Percentiles rank a stretch among this genome's conserved stretches.
Evolutionary conservation across 2,329 filamentous ascomycete species (phyloP).

Genomic region (Dactylellina leptospora): DNA sequence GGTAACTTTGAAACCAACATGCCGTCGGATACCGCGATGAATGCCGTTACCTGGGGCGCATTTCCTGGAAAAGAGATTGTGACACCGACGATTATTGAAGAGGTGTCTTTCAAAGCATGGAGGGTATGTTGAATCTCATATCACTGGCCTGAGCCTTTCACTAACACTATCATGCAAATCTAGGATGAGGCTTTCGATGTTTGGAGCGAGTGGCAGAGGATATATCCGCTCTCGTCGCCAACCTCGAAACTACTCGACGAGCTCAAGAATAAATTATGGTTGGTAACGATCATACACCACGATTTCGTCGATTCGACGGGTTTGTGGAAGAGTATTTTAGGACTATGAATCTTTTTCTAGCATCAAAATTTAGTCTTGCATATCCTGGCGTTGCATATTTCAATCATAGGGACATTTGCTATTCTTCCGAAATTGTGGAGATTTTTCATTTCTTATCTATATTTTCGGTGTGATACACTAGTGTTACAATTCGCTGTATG

Average conservation of each 20-base stretch:
- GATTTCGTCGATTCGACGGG: slow-evolving; percentile 76
- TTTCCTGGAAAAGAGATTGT: slow-evolving; percentile 96
- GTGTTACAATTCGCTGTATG: no score
- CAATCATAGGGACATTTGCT: no score
- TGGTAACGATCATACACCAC: slow-evolving; percentile 91
- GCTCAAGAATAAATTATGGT: slow-evolving; percentile 76
- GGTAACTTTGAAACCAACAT: slow-evolving; percentile 55
- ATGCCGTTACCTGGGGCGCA: slow-evolving; percentile 95
- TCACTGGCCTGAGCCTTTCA: background rate
- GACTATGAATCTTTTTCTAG: no score
- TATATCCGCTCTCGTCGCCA: slow-evolving; percentile 78
- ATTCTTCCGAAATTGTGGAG: no score
- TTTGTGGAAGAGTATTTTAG: slow-evolving; percentile 74
- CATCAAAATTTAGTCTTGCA: no score
- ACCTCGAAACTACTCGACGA: slow-evolving; percentile 76
- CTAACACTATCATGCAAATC: slow-evolving; percentile 1
- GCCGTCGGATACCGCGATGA: slow-evolving; percentile 64
- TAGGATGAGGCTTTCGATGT: slow-evolving; percentile 91
- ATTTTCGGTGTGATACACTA: no score
- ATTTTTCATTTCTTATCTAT: no score
- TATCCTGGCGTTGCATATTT: no score
- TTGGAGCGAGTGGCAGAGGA: slow-evolving; percentile 90
- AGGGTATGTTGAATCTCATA: slow-evolving; percentile 59
- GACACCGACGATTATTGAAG: slow-evolving; percentile 95
- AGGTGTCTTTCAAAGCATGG: slow-evolving; percentile 93